phyloP scores from a whole-genome alignment of 352 stramenopile genomes.

The Phytophthora lateralis region DNA sequence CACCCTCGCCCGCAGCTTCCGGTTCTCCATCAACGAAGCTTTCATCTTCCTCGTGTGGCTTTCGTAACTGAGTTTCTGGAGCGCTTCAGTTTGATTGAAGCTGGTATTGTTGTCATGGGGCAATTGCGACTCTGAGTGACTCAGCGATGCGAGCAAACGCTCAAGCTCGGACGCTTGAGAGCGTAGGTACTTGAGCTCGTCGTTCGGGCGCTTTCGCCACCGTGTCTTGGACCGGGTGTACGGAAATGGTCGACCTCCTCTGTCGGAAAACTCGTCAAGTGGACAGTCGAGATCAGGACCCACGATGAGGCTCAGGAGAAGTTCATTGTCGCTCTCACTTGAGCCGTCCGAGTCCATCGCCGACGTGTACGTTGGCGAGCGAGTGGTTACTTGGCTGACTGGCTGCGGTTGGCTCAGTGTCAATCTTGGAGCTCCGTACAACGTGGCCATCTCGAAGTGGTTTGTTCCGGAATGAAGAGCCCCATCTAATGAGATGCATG shows the following conservation, averaged over 20 bases:
- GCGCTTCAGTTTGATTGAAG: slow-evolving; percentile 6
- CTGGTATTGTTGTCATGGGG: slow-evolving; percentile 9
- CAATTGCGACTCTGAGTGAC: slow-evolving; percentile 1
- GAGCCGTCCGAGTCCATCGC: slow-evolving; percentile 13
- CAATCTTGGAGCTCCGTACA: neutral
- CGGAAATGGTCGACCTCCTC: slow-evolving; percentile 19
- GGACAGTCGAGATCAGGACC: slow-evolving; percentile 1
- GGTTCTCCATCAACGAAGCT: slow-evolving; percentile 28
- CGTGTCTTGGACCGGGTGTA: slow-evolving; percentile 31
- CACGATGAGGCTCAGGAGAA: slow-evolving; percentile 14
- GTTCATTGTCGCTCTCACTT: slow-evolving; percentile 23
- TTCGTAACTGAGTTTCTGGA: slow-evolving; percentile 12
- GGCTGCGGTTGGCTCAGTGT: neutral
- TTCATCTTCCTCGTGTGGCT: slow-evolving; percentile 12
- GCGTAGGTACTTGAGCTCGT: slow-evolving; percentile 43
- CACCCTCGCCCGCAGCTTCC: slow-evolving; percentile 22
- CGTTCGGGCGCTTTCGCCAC: slow-evolving; percentile 36
- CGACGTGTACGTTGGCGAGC: slow-evolving; percentile 19
- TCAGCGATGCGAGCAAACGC: slow-evolving; percentile 14
- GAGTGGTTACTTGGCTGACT: slow-evolving; percentile 6
- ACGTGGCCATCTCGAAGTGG: slow-evolving; percentile 19
- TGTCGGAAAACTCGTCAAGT: slow-evolving; percentile 2
- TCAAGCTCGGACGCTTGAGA: slow-evolving; percentile 26
- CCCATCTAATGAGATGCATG: neutral
- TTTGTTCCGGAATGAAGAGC: slow-evolving; percentile 8